Percentiles rank a stretch among this genome's conserved stretches.
Conservation (phyloP, 2,329 filamentous ascomycete species). For the Thermoascus crustaceus region DNA sequence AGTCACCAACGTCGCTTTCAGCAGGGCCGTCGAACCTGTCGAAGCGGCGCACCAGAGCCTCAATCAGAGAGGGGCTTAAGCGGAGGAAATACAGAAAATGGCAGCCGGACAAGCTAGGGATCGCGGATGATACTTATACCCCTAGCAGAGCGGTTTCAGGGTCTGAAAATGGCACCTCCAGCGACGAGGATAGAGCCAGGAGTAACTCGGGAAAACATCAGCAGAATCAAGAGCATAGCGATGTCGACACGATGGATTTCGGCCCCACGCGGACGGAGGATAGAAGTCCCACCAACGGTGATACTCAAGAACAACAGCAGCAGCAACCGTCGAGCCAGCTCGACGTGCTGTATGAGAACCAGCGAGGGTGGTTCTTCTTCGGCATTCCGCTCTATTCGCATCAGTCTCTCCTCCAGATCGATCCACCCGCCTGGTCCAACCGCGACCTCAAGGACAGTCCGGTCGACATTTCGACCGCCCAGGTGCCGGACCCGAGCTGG, state of each 20-base stretch:
- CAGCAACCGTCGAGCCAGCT: constrained; percentile 52
- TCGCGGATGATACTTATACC: constrained; percentile 12
- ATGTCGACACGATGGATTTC: constrained; percentile 13
- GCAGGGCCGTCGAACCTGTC: constrained; percentile 16
- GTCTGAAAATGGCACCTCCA: too few relatives aligned
- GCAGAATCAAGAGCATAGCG: constrained; percentile 4
- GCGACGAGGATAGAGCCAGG: constrained; percentile 7
- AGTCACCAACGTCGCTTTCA: neutral
- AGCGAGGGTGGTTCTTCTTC: constrained; percentile 82
- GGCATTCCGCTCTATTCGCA: constrained; percentile 84
- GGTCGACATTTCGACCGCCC: constrained; percentile 72
- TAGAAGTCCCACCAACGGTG: neutral
- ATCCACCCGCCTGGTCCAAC: constrained; percentile 83
- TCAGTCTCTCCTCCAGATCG: constrained; percentile 74
- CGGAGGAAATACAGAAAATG: constrained; percentile 42
- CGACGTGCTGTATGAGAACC: constrained; percentile 91
- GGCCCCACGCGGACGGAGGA: constrained; percentile 5
- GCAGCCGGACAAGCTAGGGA: constrained; percentile 50
- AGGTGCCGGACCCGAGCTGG: constrained; percentile 92
- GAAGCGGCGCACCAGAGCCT: constrained; percentile 24
- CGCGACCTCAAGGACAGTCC: constrained; percentile 47
- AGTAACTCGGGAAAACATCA: constrained; percentile 3
- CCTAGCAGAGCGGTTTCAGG: constrained; percentile 12
- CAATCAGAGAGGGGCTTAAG: constrained; percentile 32
- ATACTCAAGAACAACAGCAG: too few relatives aligned